Base-by-base conservation (phyloP, 257 asterid genomes). In the Solanum piurae region DNA sequence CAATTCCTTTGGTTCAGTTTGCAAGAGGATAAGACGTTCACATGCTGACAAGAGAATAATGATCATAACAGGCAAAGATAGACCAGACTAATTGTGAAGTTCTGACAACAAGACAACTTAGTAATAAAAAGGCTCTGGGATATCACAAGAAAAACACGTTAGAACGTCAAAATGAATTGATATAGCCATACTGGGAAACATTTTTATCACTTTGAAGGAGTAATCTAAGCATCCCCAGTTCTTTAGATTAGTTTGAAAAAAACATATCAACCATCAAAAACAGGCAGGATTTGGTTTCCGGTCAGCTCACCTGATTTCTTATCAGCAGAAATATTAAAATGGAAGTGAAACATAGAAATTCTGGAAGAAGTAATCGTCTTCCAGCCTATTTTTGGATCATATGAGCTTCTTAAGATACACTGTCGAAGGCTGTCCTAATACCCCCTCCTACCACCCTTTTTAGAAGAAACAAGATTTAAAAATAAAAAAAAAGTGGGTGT, bases 1-100 rank as follows among this genome's bases (percentile, higher is more conserved):
- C 87, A 94, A 89, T 72, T 94, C 98, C 86, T 87, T 92, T 6
- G 94, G 93, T 75, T 93, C 97, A 27, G 94, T 87, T 88, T 91
- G 88, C 85, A 95, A 91, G 88, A 93, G 87, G 92, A 95, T 93
- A 87, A 95, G 98, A 83, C 95, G 98, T 87, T 95, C 98, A 23
- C 97, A 95, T 5, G 98, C 98, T 95, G 96, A 86, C 62, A 83
- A 91, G 77, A 46, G 79, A 71, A 66, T 46, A 87, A 79, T 38
- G 29, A 88, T 86, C 42, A 46, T 85, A 89, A 82, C 84, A 40
- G 20, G 52, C 86, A 88, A n/a, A 9, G 36, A 29, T 31, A 66
- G 86, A 42, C 76, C 83, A 58, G 38, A 29, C 20, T 80, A 34
- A 84, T 40, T 52, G 60, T 42, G 42, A 31, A 68, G 75, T 18